Base-by-base conservation (phyloP, 441 rosid genomes). In the Biscutella laevigata region DNA sequence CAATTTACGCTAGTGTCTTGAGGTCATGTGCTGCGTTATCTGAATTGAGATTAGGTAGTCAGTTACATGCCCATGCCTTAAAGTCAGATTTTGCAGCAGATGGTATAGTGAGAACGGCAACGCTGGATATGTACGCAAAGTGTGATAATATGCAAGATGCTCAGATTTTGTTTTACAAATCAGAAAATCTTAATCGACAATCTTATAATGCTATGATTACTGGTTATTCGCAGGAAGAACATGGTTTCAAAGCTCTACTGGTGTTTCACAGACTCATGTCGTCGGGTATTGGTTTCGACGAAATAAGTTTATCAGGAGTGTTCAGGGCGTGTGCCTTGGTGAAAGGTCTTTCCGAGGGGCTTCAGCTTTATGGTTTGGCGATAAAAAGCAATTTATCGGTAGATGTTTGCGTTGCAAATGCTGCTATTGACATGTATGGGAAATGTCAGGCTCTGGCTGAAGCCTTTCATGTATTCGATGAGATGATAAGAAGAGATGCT, bases 101-200 rank as follows among this genome's bases (percentile, higher is more conserved):
- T 62, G 53, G 68, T 8, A 70, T 85, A n/a, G 96, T 85, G 65
- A 92, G 86, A 41, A 91, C 96, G 19, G 88, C 98, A 10, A 81
- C 76, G 6, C 47, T 91, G 70, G 96, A 91, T 72, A 87, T 91
- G 98, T 91, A 91, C 48, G 82, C 95, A 11, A 91, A 85, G 74
- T 83, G 94, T 57, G 81, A 76, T 21, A 64, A 68, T 40, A 71
- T 85, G 69, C 47, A 12, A 35, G 84, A 78, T 68, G 92, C 98
- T 72, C 76, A 70, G 56, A 78, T 70, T 73, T 34, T 81, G 36
- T 85, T 87, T 74, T 72, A 71, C 66, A 63, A 57, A 11, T 70
- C 89, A 53, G 84, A 77, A 10, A 64, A 53, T 47, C 85, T n/a
- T 61, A 75, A 69, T 49, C 58, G 84, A 72, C 96, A 85, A 59